Base-by-base conservation (phyloP, 805 yeast genomes). In the Candida patagonica region DNA sequence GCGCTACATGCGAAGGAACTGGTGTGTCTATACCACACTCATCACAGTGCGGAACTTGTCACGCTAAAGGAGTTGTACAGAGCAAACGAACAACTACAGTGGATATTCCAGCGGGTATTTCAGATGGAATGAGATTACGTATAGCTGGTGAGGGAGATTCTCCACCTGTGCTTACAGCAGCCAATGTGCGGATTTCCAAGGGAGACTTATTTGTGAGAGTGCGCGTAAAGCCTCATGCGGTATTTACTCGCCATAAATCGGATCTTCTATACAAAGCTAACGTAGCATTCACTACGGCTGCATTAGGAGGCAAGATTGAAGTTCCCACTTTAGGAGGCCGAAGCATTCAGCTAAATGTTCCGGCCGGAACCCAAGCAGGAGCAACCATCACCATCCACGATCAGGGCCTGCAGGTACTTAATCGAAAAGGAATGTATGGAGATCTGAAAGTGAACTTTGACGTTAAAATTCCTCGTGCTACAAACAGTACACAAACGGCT, bases 241-340 rank as follows among this genome's bases (percentile, higher is more conserved):
- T 66, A 23, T 92, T 88, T 61, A 63, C 67, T 22, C 72, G 95
- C 37, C 67, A 67, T 25, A 79, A 81, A 26, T 72, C 74, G 48
- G 80, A 84, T 52, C 70, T 92, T 43, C 59, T 81, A 42, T 73
- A 76, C 53, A 67, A 70, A 21, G 75, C 78, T 35, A 75, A 76
- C 32, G 77, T 92, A 38, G 82, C 92, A 35, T 82, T 86, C 77
- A 92, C 98, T 1, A 92, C 98, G 0, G 98, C 98, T 1, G 87
- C 96, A 0, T 67, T 92, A 33, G 99, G 99, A 45, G 99, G 99
- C 27, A 77, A 75, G 33, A 72, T 92, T 17, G 76, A 80, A 36
- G 74, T 92, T n/a, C 97, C 97, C 25, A 89, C 98, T 0, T 73
- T 92, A 21, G 38, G 37, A 5, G 96, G 94, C 4, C 73, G 73